These are phyloP conservation scores for Spiromastix sp. DNA, from an alignment of 2,329 filamentous ascomycete genomes.

Conservation along the genomic window DNA sequence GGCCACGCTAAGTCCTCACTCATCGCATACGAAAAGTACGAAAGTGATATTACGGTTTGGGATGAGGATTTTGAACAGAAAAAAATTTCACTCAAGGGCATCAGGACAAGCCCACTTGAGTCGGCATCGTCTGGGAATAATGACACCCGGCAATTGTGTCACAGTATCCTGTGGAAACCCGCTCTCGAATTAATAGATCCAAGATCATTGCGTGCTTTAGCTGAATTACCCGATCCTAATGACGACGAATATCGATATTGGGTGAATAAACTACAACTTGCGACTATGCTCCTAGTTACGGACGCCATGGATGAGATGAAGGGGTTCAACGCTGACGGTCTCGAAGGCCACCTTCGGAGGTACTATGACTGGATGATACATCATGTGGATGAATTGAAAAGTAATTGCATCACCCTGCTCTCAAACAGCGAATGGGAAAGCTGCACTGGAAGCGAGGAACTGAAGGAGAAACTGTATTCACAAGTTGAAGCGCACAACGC, in stretches of 20 bases:
- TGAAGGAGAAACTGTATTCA: conserved; percentile 16
- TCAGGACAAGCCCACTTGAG: no score
- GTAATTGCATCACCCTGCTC: conserved; percentile 17
- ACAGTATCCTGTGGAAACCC: conserved; percentile 18
- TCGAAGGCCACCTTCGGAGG: conserved; percentile 18
- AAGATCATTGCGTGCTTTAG: no score
- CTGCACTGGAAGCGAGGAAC: conserved; percentile 9
- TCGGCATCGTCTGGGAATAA: no score
- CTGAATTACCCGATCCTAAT: no score
- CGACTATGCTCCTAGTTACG: conserved; percentile 18
- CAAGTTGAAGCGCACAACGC: conserved; percentile 16
- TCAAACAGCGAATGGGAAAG: conserved; percentile 15
- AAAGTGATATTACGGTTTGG: no score
- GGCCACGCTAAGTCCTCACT: conserved; percentile 19
- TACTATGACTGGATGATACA: conserved; percentile 22
- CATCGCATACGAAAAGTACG: no score
- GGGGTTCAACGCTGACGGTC: conserved; percentile 7
- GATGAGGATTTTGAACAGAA: no score
- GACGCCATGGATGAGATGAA: conserved; percentile 18
- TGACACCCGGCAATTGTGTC: conserved; percentile 18
- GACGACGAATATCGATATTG: conserved; percentile 12
- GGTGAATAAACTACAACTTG: conserved; percentile 20
- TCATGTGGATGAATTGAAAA: conserved; percentile 10
- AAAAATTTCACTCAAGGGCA: no score
- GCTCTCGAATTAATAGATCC: conserved; percentile 15